A percentile compares a stretch with the other conserved stretches of the same genome.
Evolutionary conservation across 2,329 filamentous ascomycete genomes (phyloP).

Genomic region (Triangularia verruculosa): DNA sequence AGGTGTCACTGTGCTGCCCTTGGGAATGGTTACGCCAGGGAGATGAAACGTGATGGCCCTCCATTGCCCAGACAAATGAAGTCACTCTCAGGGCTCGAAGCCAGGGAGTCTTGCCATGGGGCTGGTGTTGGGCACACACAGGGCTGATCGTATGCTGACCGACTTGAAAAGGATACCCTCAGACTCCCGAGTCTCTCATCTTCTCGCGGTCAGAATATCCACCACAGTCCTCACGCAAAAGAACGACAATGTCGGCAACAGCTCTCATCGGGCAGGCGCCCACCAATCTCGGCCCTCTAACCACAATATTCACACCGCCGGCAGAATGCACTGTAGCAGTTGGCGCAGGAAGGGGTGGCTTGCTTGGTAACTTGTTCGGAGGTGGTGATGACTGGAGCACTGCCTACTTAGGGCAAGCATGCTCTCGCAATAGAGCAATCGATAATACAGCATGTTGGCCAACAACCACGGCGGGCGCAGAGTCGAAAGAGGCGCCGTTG

Average conservation of each 20-base stretch:
- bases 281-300: slow-evolving; percentile 29
- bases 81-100: slow-evolving; percentile 5
- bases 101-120: slow-evolving; percentile 6
- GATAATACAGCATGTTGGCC: slow-evolving; percentile 29
- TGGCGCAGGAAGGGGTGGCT: slow-evolving; percentile 16
- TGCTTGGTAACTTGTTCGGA: slow-evolving; percentile 22
- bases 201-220: background rate
- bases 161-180: background rate
- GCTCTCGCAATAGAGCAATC: slow-evolving; percentile 16
- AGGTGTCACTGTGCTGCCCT: slow-evolving; percentile 8
- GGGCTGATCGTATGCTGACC: slow-evolving; percentile 17
- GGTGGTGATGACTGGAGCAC: slow-evolving; percentile 13
- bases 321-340: slow-evolving; percentile 28
- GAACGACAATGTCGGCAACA: slow-evolving; percentile 24
- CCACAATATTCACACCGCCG: slow-evolving; percentile 29
- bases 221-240: background rate
- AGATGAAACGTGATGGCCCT: slow-evolving; percentile 10
- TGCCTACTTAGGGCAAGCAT: slow-evolving; percentile 25
- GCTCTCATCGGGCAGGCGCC: slow-evolving; percentile 26
- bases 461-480: slow-evolving; percentile 21
- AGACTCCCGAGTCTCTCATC: background rate
- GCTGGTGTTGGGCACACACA: slow-evolving; percentile 7
- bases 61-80: slow-evolving; percentile 7
- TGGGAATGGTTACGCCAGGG: slow-evolving; percentile 7
- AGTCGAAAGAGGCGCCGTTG: slow-evolving; percentile 14